These are phyloP conservation scores for Sporothrix brasiliensis DNA, from an alignment of 2,329 filamentous ascomycete genomes.

Conservation along the genomic window DNA sequence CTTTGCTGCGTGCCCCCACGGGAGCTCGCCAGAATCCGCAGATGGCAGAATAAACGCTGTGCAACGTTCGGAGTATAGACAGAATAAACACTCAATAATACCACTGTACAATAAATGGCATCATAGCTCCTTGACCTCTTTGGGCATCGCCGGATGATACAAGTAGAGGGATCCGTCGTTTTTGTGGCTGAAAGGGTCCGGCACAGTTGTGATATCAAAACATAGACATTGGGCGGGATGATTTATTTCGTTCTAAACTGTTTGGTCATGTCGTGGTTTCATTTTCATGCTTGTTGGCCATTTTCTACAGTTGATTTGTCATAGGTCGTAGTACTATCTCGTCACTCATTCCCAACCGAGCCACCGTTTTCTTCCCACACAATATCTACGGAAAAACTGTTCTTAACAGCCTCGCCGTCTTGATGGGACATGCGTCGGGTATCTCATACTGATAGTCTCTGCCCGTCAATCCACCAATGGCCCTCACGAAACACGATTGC, in stretches of 20 bases:
- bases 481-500: not conserved
- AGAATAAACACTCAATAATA: slow-evolving; percentile 1
- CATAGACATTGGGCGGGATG: not conserved
- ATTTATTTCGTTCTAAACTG: not conserved
- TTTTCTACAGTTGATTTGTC: not conserved
- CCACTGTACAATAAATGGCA: slow-evolving; percentile 9
- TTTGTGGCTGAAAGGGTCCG: slow-evolving; percentile 1
- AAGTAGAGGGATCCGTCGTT: not conserved
- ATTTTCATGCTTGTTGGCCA: too few relatives aligned
- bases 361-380: not conserved
- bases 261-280: not conserved
- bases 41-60: not conserved
- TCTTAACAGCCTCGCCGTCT: not conserved
- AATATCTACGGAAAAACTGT: not conserved
- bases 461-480: not conserved
- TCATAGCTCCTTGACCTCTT: slow-evolving; percentile 18
- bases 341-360: not conserved
- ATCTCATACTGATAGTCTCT: not conserved
- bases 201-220: not conserved
- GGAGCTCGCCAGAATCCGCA: not conserved
- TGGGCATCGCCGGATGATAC: not conserved
- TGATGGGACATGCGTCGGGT: not conserved
- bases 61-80: not conserved
- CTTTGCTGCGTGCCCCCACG: not conserved
- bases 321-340: too few relatives aligned